A percentile compares a stretch with the other conserved stretches of the same genome.
These are phyloP conservation scores for Fistulinella prunicolor DNA, from an alignment of 768 basidiomycete species.

Conservation along the genomic window DNA sequence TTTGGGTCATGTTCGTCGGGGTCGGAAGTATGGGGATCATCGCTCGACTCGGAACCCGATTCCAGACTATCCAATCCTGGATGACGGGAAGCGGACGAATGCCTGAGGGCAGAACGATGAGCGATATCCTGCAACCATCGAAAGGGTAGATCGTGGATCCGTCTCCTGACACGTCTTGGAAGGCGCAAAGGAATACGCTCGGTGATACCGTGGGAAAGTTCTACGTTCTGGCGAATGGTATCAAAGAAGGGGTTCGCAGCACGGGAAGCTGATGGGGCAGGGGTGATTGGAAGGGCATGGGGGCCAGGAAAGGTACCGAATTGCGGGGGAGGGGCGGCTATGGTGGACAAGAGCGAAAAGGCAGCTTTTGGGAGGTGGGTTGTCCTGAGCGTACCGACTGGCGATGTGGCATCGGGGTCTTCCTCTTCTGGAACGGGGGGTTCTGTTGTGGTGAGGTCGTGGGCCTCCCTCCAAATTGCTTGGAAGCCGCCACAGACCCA, in stretches of 20 bases:
- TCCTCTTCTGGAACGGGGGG: constrained; percentile 51
- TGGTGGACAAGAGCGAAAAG: constrained; percentile 52
- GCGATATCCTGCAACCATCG: constrained; percentile 77
- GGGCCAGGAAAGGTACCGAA: constrained; percentile 4
- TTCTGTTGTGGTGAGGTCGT: constrained; percentile 50
- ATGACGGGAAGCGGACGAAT: constrained; percentile 10
- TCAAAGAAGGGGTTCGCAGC: constrained; percentile 89
- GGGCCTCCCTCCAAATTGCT: constrained; percentile 55
- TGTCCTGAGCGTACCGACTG: constrained; percentile 43
- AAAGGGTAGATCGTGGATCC: constrained; percentile 76
- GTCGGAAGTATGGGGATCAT: constrained; percentile 31
- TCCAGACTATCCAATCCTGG: constrained; percentile 17
- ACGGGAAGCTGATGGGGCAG: constrained; percentile 23
- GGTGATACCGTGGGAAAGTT: constrained; percentile 69
- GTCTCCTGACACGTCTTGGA: constrained; percentile 44
- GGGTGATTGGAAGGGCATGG: constrained; percentile 11
- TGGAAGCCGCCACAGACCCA: constrained; percentile 87
- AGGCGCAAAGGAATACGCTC: constrained; percentile 79
- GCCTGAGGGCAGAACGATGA: constrained; percentile 39
- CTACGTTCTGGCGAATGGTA: constrained; percentile 83
- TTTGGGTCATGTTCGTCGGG: constrained; percentile 37
- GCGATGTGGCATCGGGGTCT: constrained; percentile 36
- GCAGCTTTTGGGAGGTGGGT: constrained; percentile 62
- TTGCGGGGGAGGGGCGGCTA: constrained; percentile 19
- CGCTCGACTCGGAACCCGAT: constrained; percentile 35